Percentiles rank a stretch among this genome's conserved stretches.
Conservation (phyloP, 768 basidiomycete genomes). For the Suillus subalutaceus region DNA sequence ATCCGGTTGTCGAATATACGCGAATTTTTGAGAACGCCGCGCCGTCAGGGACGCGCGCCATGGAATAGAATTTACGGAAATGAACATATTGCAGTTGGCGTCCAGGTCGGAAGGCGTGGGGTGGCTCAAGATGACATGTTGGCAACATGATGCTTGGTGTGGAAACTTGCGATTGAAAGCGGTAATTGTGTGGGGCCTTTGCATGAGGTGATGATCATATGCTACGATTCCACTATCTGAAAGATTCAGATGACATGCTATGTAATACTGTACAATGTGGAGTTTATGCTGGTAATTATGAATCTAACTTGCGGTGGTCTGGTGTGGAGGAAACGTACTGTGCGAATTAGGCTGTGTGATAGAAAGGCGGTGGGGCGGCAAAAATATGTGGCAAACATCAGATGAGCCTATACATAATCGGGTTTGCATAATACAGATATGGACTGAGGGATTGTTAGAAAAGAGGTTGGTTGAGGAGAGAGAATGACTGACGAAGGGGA, state of each 20-base stretch:
- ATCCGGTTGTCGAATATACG: too few relatives aligned
- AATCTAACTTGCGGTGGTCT: not conserved
- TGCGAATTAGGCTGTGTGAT: constrained; percentile 6
- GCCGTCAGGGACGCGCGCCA: not conserved
- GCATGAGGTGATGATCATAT: constrained; percentile 6
- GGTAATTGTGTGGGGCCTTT: constrained; percentile 6
- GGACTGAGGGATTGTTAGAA: not conserved
- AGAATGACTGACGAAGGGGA: not conserved
- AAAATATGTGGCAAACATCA: constrained; percentile 2
- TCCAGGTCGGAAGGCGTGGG: not conserved
- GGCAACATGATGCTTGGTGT: not conserved
- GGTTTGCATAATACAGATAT: not conserved
- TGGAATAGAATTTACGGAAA: constrained; percentile 38
- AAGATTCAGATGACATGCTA: constrained; percentile 4
- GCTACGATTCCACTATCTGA: constrained; percentile 9
- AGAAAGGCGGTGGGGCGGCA: not conserved
- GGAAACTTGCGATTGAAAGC: not conserved
- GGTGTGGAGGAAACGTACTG: not conserved
- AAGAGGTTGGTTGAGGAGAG: not conserved
- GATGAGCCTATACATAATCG: not conserved
- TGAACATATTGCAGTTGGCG: constrained; percentile 21
- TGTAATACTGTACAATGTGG: constrained; percentile 10
- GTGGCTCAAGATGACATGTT: not conserved
- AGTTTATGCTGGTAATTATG: constrained; percentile 6
- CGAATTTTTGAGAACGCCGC: not conserved